Percentiles rank a stretch among this genome's conserved stretches.
phyloP scores from a whole-genome alignment of 2,329 filamentous ascomycete genomes.

The Mycosphaerelloides madeirae region DNA sequence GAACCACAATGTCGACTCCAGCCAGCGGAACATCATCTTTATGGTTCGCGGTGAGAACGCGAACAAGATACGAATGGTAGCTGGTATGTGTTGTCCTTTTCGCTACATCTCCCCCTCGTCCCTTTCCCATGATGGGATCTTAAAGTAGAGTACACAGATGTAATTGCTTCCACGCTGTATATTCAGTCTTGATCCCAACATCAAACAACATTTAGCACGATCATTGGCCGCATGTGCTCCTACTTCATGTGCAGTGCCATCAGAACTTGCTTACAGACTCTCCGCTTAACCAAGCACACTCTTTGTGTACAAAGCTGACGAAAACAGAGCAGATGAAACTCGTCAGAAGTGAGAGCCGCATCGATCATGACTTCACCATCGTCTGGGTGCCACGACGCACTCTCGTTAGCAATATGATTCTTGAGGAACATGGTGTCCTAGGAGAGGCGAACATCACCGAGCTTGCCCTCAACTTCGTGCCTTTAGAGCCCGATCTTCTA shows the following conservation, averaged over 20 bases:
- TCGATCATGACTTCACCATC: conserved; percentile 92
- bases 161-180: conserved; percentile 47
- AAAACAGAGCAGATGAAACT: conserved; percentile 79
- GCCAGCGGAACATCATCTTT: conserved; percentile 92
- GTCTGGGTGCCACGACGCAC: conserved; percentile 95
- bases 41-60: conserved; percentile 86
- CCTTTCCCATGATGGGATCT: conserved; percentile 41
- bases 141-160: conserved; percentile 59
- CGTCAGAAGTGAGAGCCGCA: conserved; percentile 79
- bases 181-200: conserved; percentile 38
- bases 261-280: conserved; percentile 51
- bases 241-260: conserved; percentile 24
- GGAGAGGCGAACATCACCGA: conserved; percentile 88
- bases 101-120: conserved; percentile 2
- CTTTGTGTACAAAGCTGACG: conserved; percentile 4
- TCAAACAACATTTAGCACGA: conserved; percentile 22
- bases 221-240: conserved; percentile 19
- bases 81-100: conserved; percentile 57
- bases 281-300: conserved; percentile 6
- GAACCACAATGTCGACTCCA: conserved; percentile 90
- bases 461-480: conserved; percentile 83
- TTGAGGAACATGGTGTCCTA: conserved; percentile 88
- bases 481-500: conserved; percentile 82
- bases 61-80: conserved; percentile 76
- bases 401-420: conserved; percentile 79